Percentiles rank a stretch among this genome's conserved stretches.
These are phyloP conservation scores for Aspergillus sp. DNA, from an alignment of 2,329 filamentous ascomycete species.

Conservation along the genomic window DNA sequence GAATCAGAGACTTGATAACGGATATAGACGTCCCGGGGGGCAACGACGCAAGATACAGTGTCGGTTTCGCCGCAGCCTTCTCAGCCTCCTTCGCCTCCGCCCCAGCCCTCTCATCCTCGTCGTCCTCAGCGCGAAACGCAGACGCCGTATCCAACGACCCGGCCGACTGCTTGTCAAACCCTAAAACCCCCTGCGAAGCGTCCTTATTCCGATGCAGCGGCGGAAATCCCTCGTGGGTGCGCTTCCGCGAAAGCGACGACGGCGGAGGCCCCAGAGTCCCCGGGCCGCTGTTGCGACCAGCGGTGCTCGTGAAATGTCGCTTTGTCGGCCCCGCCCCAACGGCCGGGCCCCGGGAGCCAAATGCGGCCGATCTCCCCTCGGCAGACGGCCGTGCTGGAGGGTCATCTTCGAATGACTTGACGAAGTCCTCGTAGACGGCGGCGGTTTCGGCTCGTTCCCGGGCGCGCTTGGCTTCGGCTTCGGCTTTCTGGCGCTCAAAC, in stretches of 20 bases:
- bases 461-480: constrained; percentile 77
- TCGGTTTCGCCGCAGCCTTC: constrained; percentile 44
- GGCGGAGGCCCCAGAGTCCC: constrained; percentile 40
- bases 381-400: constrained; percentile 10
- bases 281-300: constrained; percentile 41
- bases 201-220: constrained; percentile 32
- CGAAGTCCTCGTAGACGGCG: constrained; percentile 77
- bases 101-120: constrained; percentile 33
- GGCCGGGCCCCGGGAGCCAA: constrained; percentile 25
- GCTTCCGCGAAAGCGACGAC: constrained; percentile 33
- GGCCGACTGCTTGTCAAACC: constrained; percentile 28
- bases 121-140: constrained; percentile 35
- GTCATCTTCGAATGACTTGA: constrained; percentile 56
- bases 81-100: constrained; percentile 36
- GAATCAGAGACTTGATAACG: constrained; percentile 41
- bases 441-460: constrained; percentile 80
- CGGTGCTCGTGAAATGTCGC: constrained; percentile 51
- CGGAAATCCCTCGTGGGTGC: constrained; percentile 34
- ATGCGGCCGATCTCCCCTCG: constrained; percentile 16
- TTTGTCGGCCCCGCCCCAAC: constrained; percentile 39
- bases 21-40: constrained; percentile 44
- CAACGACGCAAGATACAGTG: constrained; percentile 45
- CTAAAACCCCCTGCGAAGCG: constrained; percentile 27
- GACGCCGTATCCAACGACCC: constrained; percentile 23
- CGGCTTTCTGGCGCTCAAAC: constrained; percentile 80